A percentile compares a stretch with the other conserved stretches of the same genome.
phyloP scores from a whole-genome alignment of 345 rosid genomes.

The Geranium brycei region DNA sequence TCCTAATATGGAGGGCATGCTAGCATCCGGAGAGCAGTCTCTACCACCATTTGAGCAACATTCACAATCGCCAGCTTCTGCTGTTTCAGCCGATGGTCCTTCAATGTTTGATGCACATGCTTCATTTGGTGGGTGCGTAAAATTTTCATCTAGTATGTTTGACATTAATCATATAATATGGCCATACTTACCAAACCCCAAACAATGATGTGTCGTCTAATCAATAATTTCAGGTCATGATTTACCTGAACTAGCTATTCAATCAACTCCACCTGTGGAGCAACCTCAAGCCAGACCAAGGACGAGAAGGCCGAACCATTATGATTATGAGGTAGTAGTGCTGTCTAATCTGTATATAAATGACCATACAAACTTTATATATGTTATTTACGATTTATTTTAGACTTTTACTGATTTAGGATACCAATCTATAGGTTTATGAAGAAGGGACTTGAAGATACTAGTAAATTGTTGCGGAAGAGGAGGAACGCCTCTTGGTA shows the following conservation, averaged over 20 bases:
- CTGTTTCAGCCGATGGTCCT: conserved; percentile 24
- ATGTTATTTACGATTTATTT: not conserved
- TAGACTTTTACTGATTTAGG: conserved; percentile 10
- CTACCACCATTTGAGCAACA: conserved; percentile 30
- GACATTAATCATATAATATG: not conserved
- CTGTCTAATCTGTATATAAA: conserved; percentile 40
- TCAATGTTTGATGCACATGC: conserved; percentile 8
- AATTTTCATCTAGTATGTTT: not conserved
- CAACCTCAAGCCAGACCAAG: conserved; percentile 24
- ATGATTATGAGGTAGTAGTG: conserved; percentile 58
- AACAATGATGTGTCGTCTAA: not conserved
- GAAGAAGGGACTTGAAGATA: conserved; percentile 35
- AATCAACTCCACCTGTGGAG: conserved; percentile 45
- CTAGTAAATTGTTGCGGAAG: conserved; percentile 35
- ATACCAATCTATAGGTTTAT: conserved; percentile 28
- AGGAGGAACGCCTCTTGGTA: conserved; percentile 19
- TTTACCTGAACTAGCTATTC: conserved; percentile 44
- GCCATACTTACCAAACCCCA: not conserved
- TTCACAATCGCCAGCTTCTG: conserved; percentile 32
- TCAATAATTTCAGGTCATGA: conserved; percentile 26
- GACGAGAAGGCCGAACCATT: conserved; percentile 30
- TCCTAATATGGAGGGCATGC: too few relatives aligned
- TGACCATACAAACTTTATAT: conserved; percentile 4
- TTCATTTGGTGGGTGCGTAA: conserved; percentile 37
- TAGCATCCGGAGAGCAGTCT: conserved; percentile 28